Conservation (phyloP, 2,329 filamentous ascomycete species). For the Ophiocordyceps camponoti-rufipedis region DNA sequence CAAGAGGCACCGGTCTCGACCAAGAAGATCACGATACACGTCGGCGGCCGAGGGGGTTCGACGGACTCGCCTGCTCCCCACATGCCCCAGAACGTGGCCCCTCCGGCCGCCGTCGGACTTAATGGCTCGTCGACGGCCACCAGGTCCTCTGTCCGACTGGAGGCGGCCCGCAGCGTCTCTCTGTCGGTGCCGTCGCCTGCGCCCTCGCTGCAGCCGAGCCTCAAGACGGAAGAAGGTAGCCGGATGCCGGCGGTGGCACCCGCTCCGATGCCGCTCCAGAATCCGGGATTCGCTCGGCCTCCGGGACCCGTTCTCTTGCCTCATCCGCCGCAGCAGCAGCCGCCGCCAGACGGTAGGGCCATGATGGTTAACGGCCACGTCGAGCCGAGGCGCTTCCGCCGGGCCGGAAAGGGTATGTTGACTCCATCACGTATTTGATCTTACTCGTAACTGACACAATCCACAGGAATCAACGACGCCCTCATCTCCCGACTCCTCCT, state of each 20-base stretch:
- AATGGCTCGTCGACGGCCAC: constrained; percentile 9
- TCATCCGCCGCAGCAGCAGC: not conserved
- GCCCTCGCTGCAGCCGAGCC: constrained; percentile 17
- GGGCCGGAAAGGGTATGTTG: constrained; percentile 22
- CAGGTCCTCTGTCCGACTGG: constrained; percentile 8
- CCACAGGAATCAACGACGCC: constrained; percentile 35
- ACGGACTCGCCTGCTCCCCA: constrained; percentile 32
- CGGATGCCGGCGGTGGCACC: constrained; percentile 9
- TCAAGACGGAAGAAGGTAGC: constrained; percentile 17
- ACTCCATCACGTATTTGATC: not conserved
- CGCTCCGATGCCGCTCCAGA: constrained; percentile 5
- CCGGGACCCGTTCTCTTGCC: not conserved
- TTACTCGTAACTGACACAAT: too few relatives aligned
- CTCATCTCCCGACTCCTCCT: constrained; percentile 50
- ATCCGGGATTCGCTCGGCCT: not conserved
- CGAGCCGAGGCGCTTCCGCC: constrained; percentile 19
- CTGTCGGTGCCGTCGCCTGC: constrained; percentile 23
- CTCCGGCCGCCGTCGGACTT: constrained; percentile 6
- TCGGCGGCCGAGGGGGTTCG: constrained; percentile 39
- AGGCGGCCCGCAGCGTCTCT: constrained; percentile 23
- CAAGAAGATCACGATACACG: constrained; percentile 55
- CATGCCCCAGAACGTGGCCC: constrained; percentile 9
- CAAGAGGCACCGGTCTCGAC: constrained; percentile 24
- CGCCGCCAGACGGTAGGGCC: constrained; percentile 5
- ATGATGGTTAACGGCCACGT: constrained; percentile 13